These are phyloP conservation scores for Boletus sp. DNA, from an alignment of 1,284 basidiomycete genomes.

Conservation along the genomic window DNA sequence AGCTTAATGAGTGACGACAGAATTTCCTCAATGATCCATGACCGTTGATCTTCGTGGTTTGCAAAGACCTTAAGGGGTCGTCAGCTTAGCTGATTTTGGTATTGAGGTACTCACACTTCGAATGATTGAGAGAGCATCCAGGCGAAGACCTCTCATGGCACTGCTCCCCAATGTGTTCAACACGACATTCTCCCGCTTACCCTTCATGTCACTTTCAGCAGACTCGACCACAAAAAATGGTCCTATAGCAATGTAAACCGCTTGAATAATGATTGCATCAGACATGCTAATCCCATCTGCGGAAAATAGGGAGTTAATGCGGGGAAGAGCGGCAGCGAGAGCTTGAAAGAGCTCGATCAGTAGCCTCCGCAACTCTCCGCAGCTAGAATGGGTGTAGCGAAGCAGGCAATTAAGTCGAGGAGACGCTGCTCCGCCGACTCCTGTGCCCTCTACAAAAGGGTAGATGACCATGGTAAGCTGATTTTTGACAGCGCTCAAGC, in stretches of 20 bases:
- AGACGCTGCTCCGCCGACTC: slow-evolving; percentile 40
- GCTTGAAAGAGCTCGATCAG: slow-evolving; percentile 66
- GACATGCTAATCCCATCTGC: slow-evolving; percentile 74
- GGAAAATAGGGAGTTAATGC: slow-evolving; percentile 64
- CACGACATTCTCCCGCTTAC: slow-evolving; percentile 54
- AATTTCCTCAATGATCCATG: slow-evolving; percentile 97
- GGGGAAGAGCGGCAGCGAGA: slow-evolving; percentile 61
- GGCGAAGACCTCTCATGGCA: slow-evolving; percentile 75
- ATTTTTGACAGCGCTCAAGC: slow-evolving; percentile 74
- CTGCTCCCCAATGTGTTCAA: slow-evolving; percentile 63
- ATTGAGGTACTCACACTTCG: slow-evolving; percentile 60
- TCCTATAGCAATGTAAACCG: slow-evolving; percentile 87
- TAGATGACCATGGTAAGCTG: slow-evolving; percentile 79
- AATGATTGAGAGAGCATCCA: slow-evolving; percentile 80
- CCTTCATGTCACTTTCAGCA: slow-evolving; percentile 46
- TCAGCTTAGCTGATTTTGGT: slow-evolving; percentile 2
- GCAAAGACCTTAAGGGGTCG: slow-evolving; percentile 74
- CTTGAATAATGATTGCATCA: slow-evolving; percentile 84
- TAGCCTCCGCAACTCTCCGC: slow-evolving; percentile 48
- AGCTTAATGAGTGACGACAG: slow-evolving; percentile 84
- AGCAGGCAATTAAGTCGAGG: slow-evolving; percentile 54
- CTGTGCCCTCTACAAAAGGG: slow-evolving; percentile 78
- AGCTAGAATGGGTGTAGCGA: slow-evolving; percentile 37
- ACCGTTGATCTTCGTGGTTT: slow-evolving; percentile 82
- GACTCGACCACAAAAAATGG: slow-evolving; percentile 86